Evolutionary conservation across 495 filamentous ascomycete species (phyloP), one percentile per base, ranked within the genome.

Genomic region (Lichina pygmaea): DNA sequence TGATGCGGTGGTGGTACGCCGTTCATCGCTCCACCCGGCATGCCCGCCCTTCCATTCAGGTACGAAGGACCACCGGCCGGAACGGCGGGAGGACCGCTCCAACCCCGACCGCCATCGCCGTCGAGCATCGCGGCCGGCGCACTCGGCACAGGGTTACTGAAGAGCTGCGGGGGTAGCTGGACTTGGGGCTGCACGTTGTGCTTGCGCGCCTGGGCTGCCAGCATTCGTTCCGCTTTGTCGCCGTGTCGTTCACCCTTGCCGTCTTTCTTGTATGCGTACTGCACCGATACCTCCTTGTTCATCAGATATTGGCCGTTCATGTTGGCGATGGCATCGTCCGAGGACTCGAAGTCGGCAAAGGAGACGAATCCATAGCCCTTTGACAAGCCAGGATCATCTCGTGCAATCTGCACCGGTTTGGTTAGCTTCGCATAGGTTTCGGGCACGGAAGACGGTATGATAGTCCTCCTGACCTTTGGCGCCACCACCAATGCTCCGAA

Each of bases 211-310:
- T 93, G 83, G 38, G 79, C 75, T 41, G 89, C 91, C 44, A 97
- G 68, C 70, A 78, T 84, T 51, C 89, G 71, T 61, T 97, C 89
- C 33, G 91, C 89, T 55, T 86, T 67, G 54, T 97, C 89, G 48
- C 89, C 89, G 57, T 97, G 89, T 31, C 91, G 70, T 62, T 95
- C 89, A 49, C 86, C 86, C 61, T 93, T 93, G 40, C 91, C 89
- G 54, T 97, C 91, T 60, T 95, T 95, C 69, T 97, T 97, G 67
- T 93, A 97, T 38, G 89, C 89, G 59, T 97, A 97, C 57, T 97
- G 86, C 39, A 95, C 91, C 2, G 77, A 80, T 52, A 93, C 75
- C 54, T 89, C 76, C 60, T 93, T 93, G 64, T 93, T 93, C 73
- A 91, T 89, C 43, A 97, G 70, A 60, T 84, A 93, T 59, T 95